Base-by-base conservation (phyloP, 495 filamentous ascomycete species). In the Penicillium daleae region DNA sequence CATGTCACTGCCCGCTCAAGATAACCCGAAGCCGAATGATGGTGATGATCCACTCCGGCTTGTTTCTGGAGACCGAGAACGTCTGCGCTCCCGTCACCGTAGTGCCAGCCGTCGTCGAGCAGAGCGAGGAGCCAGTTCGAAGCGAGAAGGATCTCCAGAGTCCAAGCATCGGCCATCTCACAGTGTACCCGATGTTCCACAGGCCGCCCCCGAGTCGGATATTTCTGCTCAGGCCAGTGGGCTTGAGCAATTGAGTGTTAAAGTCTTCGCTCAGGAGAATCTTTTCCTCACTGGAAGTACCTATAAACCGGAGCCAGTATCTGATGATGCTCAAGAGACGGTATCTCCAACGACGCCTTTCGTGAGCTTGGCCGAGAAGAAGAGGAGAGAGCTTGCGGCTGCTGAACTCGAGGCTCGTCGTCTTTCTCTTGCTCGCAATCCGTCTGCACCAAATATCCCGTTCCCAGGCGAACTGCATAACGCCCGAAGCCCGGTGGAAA, bases 321-420 rank as follows among this genome's bases (percentile, higher is more conserved):
- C 56, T 15, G 66, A 70, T 48, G 66, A 74, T 8, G 58, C 55
- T 50, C 66, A 65, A 22, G 69, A 71, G 0, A n/a, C 63, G 3
- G 61, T 62, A 19, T 73, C 67, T 26, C 66, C 71, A 3, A 72
- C 69, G 7, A 64, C 68, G 10, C 70, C 68, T 2, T 71, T 71
- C 9, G 64, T 74, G 29, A 74, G 69, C 27, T 46, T 77, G 7
- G 69, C 73, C 0, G 78, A 80, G 52, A 71, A 68, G 62, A 77
- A 64, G 46, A 88, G 89, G 75, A 92, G 89, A 75, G 91, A 93
- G 66, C 76, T 89, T 27, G 92, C 92, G 15, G 91, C 91, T 8
- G 88, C 89, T 56, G 92, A 97, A 75, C 83, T 97, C 26, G 92
- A 97, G 77, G 90, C 93, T 60, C 86, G 92, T 21, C 86, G 92